Percentiles rank a stretch among this genome's conserved stretches.
Evolutionary conservation across 371 early-diverging fungal species (phyloP).

Genomic region (Rhizomucor pusillus): DNA sequence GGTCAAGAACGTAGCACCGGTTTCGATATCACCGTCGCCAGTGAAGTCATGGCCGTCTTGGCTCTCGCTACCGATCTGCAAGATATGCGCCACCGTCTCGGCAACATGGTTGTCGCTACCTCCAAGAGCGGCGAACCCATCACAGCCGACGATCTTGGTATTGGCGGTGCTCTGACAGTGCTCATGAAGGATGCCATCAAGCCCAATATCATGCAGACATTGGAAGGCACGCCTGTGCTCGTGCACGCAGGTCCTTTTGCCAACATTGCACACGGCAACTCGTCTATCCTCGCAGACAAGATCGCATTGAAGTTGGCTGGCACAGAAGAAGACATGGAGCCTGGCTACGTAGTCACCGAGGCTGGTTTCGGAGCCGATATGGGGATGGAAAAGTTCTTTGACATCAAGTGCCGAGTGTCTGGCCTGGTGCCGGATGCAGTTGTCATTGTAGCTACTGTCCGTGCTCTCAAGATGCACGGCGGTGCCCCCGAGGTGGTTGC

Average conservation of each 20-base stretch:
- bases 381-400: constrained; percentile 98
- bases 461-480: constrained; percentile 96
- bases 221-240: constrained; percentile 97
- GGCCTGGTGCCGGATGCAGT: constrained; percentile 88
- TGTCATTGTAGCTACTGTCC: constrained; percentile 95
- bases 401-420: constrained; percentile 94
- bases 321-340: constrained; percentile 56
- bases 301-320: constrained; percentile 93
- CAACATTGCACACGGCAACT: constrained; percentile 97
- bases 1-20: constrained; percentile 87
- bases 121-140: constrained; percentile 81
- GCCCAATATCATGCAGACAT: constrained; percentile 97
- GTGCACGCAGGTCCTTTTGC: constrained; percentile 98
- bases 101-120: constrained; percentile 91
- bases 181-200: constrained; percentile 98
- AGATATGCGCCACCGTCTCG: constrained; percentile 93
- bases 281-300: constrained; percentile 89
- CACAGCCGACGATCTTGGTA: constrained; percentile 94
- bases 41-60: constrained; percentile 96
- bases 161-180: constrained; percentile 93
- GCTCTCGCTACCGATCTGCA: constrained; percentile 84
- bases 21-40: constrained; percentile 96
- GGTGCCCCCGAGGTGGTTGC: constrained; percentile 96
- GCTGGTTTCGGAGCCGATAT: constrained; percentile 99
- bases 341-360: constrained; percentile 95